phyloP scores from a whole-genome alignment of 345 rosid species.

The Bretschneidera sinensis region DNA sequence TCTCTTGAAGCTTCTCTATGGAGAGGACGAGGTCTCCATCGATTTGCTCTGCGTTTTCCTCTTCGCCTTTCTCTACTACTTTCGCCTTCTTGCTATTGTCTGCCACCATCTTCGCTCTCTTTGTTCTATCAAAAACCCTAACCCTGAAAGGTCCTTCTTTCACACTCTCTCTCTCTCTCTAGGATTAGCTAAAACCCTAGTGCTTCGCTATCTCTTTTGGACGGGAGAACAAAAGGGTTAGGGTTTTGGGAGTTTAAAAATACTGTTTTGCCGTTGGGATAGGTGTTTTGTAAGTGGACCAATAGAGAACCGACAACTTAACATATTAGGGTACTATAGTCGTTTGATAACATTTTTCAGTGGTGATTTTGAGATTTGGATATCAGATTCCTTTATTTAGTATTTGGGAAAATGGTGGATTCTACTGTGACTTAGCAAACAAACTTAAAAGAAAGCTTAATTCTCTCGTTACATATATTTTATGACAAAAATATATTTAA shows the following conservation, averaged over 20 bases:
- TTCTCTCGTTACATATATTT: too few relatives aligned
- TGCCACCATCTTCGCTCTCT: conserved; percentile 48
- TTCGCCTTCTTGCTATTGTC: conserved; percentile 87
- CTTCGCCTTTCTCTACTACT: conserved; percentile 50
- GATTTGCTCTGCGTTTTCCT: conserved; percentile 60
- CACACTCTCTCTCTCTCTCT: neutral
- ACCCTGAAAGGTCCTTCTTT: conserved; percentile 6
- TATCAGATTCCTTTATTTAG: too few relatives aligned
- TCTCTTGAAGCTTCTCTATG: conserved; percentile 94
- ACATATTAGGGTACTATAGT: neutral
- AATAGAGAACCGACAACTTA: conserved; percentile 14
- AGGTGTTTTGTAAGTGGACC: neutral
- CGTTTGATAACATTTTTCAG: neutral
- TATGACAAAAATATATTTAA: too few relatives aligned
- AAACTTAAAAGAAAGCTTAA: too few relatives aligned
- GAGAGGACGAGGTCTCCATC: conserved; percentile 78
- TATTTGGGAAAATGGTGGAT: too few relatives aligned
- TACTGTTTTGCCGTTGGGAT: neutral
- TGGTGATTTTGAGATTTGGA: conserved; percentile 8
- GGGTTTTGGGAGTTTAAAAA: conserved; percentile 66
- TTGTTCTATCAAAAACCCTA: conserved; percentile 15
- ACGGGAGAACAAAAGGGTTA: conserved; percentile 27
- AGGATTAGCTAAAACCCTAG: conserved; percentile 47
- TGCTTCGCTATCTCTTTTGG: conserved; percentile 3
- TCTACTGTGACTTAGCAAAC: too few relatives aligned